These are phyloP conservation scores for Naganishia sp. DNA, from an alignment of 1,284 basidiomycete genomes.

Conservation along the genomic window DNA sequence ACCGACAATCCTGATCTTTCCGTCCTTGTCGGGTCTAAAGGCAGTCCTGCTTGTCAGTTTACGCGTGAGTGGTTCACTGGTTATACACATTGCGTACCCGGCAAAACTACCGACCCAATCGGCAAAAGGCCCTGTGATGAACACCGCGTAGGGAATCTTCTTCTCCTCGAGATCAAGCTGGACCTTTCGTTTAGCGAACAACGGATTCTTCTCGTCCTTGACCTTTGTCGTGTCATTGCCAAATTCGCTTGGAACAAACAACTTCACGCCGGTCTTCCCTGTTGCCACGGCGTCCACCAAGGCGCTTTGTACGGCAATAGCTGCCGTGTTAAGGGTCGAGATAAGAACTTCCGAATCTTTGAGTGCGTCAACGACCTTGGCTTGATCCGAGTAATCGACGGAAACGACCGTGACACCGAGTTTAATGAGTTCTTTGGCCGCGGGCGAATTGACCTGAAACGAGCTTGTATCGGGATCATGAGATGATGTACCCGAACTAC, in stretches of 20 bases:
- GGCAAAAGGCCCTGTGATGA: slow-evolving; percentile 32
- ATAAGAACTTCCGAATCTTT: slow-evolving; percentile 35
- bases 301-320: slow-evolving; percentile 27
- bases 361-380: slow-evolving; percentile 32
- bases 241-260: slow-evolving; percentile 37
- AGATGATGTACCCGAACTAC: not conserved
- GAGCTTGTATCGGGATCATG: not conserved
- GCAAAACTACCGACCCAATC: slow-evolving; percentile 29
- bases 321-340: slow-evolving; percentile 31
- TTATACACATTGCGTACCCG: not conserved
- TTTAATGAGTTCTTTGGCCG: slow-evolving; percentile 23
- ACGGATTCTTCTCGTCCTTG: slow-evolving; percentile 13
- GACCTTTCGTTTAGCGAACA: slow-evolving; percentile 25
- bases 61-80: not conserved
- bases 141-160: slow-evolving; percentile 29
- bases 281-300: slow-evolving; percentile 33
- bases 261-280: slow-evolving; percentile 31
- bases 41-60: not conserved
- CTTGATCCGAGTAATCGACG: slow-evolving; percentile 33
- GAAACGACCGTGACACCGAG: slow-evolving; percentile 29
- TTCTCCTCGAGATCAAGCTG: slow-evolving; percentile 23
- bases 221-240: slow-evolving; percentile 29
- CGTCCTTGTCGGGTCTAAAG: slow-evolving; percentile 21
- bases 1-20: slow-evolving; percentile 30
- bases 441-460: slow-evolving; percentile 4